Base-by-base conservation (phyloP, 140 eudicot species). In the Ambrosia hybrid region DNA sequence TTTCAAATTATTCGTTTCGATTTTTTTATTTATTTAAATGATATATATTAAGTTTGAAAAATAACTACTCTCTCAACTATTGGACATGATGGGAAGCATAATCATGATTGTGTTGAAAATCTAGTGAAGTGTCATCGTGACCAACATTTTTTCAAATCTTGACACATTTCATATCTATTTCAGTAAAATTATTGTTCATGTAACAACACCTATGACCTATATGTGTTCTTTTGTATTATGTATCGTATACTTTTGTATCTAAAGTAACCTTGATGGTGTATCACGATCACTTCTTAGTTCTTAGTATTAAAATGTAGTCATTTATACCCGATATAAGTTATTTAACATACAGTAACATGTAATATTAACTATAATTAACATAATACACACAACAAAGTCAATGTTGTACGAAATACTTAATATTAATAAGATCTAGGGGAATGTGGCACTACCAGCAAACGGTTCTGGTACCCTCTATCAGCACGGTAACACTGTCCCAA, bases 101-200 rank as follows among this genome's bases (percentile, higher is more conserved):
- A 66, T 75, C 68, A 75, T 66, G 51, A 67, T 43, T 75, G 49
- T 57, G 68, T 75, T 66, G 74, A 60, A 75, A 75, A 56, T 57
- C 52, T 51, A 67, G 30, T 16, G 16, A 67, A 45, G 52, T 43
- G 68, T 56, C 60, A 49, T 57, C 45, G 59, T 55, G 21, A 60
- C 45, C 67, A 33, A 34, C 67, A 12, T 62, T 63, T 73, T 51
- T 73, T 52, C 71, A 73, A 73, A 62, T 26, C 14, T 63, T 63
- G 14, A 33, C 43, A n/a, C 48, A 60, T 33, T 41, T 38, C 45
- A 57, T 39, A 56, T 70, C 8, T 38, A 14, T 63, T 46, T 59
- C 60, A 17, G 13, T n/a, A 26, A 58, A 58, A 26, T 58, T 58
- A 58, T 58, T 58, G 64, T 58, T 58, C 64, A 58, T 30, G 64